Percentiles rank a stretch among this genome's conserved stretches.
These are phyloP conservation scores for Candida multigemmis DNA, from an alignment of 805 yeast species.

Conservation along the genomic window DNA sequence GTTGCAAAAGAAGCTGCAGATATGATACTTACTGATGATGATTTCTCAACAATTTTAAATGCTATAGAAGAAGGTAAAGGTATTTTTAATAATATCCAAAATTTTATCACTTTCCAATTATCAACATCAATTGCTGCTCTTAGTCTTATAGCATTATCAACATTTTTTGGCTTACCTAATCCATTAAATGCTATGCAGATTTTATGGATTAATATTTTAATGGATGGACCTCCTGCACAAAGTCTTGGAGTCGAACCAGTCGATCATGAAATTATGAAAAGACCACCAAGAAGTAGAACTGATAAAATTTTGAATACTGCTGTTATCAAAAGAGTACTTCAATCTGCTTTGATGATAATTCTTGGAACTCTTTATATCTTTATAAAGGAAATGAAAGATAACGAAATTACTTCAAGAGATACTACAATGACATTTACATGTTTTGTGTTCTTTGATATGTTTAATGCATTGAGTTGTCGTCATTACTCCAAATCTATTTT, in stretches of 20 bases:
- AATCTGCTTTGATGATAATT: slow-evolving; percentile 70
- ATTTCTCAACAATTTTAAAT: slow-evolving; percentile 83
- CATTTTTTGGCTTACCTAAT: slow-evolving; percentile 80
- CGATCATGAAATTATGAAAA: slow-evolving; percentile 89
- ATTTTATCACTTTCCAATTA: slow-evolving; percentile 88
- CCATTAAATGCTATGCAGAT: slow-evolving; percentile 98
- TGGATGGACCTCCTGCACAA: slow-evolving; percentile 99
- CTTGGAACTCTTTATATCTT: slow-evolving; percentile 84
- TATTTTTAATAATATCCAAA: slow-evolving; percentile 90
- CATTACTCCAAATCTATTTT: slow-evolving; percentile 78
- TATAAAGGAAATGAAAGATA: slow-evolving; percentile 77
- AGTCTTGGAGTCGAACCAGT: slow-evolving; percentile 96
- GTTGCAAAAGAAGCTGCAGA: slow-evolving; percentile 98
- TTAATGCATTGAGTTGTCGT: slow-evolving; percentile 91
- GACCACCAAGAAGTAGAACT: slow-evolving; percentile 87
- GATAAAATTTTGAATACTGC: slow-evolving; percentile 72
- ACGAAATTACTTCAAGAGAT: slow-evolving; percentile 81
- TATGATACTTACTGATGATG: slow-evolving; percentile 95
- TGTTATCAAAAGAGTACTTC: slow-evolving; percentile 63
- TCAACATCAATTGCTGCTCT: slow-evolving; percentile 95
- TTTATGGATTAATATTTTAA: slow-evolving; percentile 90
- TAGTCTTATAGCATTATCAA: slow-evolving; percentile 78
- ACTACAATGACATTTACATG: slow-evolving; percentile 99
- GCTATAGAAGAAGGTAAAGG: slow-evolving; percentile 99
- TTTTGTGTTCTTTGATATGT: slow-evolving; percentile 93